Percentiles rank a stretch among this genome's conserved stretches.
phyloP scores from a whole-genome alignment of 306 rosid species.

The Macrotyloma uniflorum region DNA sequence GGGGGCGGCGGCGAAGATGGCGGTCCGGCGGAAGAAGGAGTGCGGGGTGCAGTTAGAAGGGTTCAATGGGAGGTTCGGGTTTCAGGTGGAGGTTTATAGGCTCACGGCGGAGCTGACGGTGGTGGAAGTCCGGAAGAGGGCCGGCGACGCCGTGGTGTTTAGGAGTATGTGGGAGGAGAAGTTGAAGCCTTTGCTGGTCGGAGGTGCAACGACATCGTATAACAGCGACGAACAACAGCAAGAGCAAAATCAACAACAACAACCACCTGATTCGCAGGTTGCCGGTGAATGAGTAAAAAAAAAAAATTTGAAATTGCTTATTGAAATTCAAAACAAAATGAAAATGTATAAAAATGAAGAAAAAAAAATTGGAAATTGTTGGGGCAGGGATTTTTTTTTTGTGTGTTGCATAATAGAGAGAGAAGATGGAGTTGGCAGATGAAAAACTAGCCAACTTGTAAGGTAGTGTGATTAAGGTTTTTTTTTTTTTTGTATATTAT shows the following conservation, averaged over 20 bases:
- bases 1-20: slow-evolving; percentile 39
- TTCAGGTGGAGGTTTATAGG: slow-evolving; percentile 45
- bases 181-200: slow-evolving; percentile 40
- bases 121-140: slow-evolving; percentile 38
- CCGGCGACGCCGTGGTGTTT: slow-evolving; percentile 1
- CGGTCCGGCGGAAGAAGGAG: slow-evolving; percentile 47
- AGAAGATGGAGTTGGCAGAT: background rate
- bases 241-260: background rate
- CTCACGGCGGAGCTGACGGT: slow-evolving; percentile 40
- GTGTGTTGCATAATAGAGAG: background rate
- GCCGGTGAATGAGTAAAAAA: background rate
- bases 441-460: background rate
- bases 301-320: background rate
- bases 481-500: background rate
- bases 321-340: background rate
- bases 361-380: background rate
- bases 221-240: background rate
- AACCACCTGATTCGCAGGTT: background rate
- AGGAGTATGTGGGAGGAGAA: slow-evolving; percentile 36
- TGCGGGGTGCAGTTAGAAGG: slow-evolving; percentile 49
- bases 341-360: background rate
- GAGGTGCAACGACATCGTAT: slow-evolving; percentile 38
- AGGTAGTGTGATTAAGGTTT: background rate
- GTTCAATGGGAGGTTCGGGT: slow-evolving; percentile 31
- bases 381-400: too few relatives aligned